Base-by-base conservation (phyloP, 2,329 filamentous ascomycete species). In the Keithomyces neogunnii region DNA sequence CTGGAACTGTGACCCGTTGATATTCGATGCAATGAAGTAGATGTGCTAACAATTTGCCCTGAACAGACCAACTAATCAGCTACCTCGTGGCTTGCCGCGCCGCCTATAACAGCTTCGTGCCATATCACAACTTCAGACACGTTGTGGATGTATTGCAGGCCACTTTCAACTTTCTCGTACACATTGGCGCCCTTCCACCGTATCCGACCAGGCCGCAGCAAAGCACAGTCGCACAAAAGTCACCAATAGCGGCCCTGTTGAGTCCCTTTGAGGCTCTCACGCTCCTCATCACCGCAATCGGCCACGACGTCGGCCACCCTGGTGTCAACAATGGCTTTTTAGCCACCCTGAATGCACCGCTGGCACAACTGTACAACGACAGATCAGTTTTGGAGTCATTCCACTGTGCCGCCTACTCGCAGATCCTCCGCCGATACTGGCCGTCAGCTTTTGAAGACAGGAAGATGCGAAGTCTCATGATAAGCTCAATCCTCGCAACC, bases 251-350 rank as follows among this genome's bases (percentile, higher is more conserved):
- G 3, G 73, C 78, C 44, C 74, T 97, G 29, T 73, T 99, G n/a
- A 78, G 80, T 47, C 90, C 92, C 1, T 89, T 95, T 57, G 91
- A 97, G 66, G 88, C 88, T 4, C 75, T 99, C 49, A 92, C 90
- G 0, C 78, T 99, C 3, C 77, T 99, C 45, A 86, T 97, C 57
- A 92, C 92, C 7, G 93, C 93, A n/a, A 95, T 99, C 62, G 93
- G 93, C 42, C 93, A 99, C 60, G 93, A 99, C 65, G 93, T 97
- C 39, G 93, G 93, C 28, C 93, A 99, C 65, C 93, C 93, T 0
- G 93, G 93, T 51, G 93, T 99, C 62, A 99, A 97, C 72, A 99
- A 99, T 65, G 90, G 92, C 32, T 99, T 99, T 64, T 75, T 99
- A 4, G 84, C 96, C 19, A 90, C 88, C 33, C 79, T 96, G 33